Base-by-base conservation (phyloP, 495 filamentous ascomycete genomes). In the Penicillium goetzii region DNA sequence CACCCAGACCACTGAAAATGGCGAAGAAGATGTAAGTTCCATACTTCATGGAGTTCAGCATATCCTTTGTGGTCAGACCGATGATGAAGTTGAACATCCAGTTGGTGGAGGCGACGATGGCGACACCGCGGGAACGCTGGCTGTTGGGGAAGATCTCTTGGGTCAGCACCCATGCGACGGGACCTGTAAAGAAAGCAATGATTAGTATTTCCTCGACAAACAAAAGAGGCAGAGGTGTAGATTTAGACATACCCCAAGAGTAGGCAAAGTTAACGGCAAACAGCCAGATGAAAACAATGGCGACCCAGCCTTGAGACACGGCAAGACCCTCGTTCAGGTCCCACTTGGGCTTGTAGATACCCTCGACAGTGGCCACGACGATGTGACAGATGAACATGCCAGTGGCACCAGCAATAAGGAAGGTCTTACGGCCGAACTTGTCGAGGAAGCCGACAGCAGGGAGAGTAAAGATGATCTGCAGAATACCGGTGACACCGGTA, bases 391-490 rank as follows among this genome's bases (percentile, higher is more conserved):
- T 70, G 38, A 83, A 88, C 91, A 93, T 94, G 50, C 84, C 86
- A 32, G 88, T 68, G n/a, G 88, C 89, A 50, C 91, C 90, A 19
- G 76, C 84, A 50, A 92, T 85, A 25, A 94, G 84, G 36, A 92
- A 81, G 4, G 86, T 84, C 61, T 89, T 83, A 38, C 89, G 87
- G 21, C 89, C 89, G 40, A 85, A 90, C 60, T 83, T 85, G 69
- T 92, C 89, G 63, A 92, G 86, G 74, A 85, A 90, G 66, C 89
- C 82, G 71, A 87, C 89, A 61, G 86, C 84, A 41, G 87, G 75
- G 5, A 84, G 70, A 0, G 88, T 90, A 72, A 88, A 89, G 74
- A 89, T 76, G 71, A 91, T 89, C 73, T 90, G 88, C 23, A 91
- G 69, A 19, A 88, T 89, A 69, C 90, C 90, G 63, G 89, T 88